Conservation (phyloP, 345 rosid genomes). For the Melastoma malabathricum region DNA sequence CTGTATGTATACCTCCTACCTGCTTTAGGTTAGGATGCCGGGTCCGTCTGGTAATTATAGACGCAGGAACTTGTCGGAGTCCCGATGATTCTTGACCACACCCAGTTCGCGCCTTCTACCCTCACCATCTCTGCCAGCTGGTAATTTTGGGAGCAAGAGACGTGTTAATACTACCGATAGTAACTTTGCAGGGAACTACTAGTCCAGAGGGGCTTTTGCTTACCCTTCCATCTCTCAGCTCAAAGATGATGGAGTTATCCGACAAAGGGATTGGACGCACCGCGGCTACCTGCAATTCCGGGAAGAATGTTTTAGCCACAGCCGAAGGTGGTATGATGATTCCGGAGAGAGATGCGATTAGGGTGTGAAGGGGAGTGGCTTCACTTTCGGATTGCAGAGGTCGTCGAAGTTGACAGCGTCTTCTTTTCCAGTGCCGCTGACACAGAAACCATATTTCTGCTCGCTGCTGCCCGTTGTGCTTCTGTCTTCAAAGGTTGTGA, state of each 20-base stretch:
- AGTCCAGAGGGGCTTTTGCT: no score
- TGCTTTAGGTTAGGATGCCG: constrained; percentile 21
- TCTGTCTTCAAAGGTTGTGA: constrained; percentile 9
- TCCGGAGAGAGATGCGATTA: background rate
- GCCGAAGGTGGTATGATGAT: background rate
- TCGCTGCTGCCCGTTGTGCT: constrained; percentile 3
- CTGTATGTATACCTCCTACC: background rate
- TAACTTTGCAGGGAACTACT: background rate
- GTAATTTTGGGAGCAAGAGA: no score
- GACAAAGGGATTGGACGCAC: constrained; percentile 54
- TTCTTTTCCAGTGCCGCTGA: constrained; percentile 12
- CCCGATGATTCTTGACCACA: constrained; percentile 39
- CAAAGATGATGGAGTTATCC: constrained; percentile 39
- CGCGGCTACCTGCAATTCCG: constrained; percentile 35
- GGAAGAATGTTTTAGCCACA: constrained; percentile 1
- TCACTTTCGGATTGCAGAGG: constrained; percentile 7
- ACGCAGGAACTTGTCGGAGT: constrained; percentile 43
- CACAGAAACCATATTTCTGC: constrained; percentile 16
- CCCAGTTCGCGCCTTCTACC: constrained; percentile 32
- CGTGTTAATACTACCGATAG: no score
- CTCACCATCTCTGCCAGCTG: constrained; percentile 46
- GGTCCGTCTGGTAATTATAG: constrained; percentile 25
- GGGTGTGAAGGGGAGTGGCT: background rate
- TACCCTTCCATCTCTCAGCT: constrained; percentile 65
- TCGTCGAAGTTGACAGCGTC: constrained; percentile 18